phyloP scores from a whole-genome alignment of 345 rosid species.

The Melaleuca alternifolia region DNA sequence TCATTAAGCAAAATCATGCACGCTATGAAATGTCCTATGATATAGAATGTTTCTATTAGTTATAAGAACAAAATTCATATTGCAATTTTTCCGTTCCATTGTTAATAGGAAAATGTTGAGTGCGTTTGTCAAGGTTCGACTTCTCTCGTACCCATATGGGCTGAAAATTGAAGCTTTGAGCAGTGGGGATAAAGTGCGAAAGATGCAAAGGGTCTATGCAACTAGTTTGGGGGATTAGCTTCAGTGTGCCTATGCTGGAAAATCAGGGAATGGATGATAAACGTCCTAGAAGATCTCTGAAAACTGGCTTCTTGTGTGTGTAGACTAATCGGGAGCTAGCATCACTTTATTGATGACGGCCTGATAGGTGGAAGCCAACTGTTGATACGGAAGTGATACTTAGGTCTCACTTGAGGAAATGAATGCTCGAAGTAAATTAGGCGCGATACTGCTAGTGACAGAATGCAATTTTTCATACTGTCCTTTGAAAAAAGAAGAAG shows the following conservation, averaged over 20 bases:
- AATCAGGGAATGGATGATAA: fast-evolving
- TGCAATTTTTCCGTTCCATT: not conserved
- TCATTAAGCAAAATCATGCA: not conserved
- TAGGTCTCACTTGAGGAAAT: not conserved
- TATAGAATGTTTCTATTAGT: not conserved
- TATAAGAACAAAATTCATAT: not conserved
- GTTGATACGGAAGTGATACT: not conserved
- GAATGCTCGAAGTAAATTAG: not conserved
- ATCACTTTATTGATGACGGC: fast-evolving
- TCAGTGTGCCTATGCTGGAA: fast-evolving
- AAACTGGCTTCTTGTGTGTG: not conserved
- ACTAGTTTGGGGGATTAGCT: fast-evolving
- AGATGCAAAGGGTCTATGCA: not conserved
- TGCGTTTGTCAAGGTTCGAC: not conserved
- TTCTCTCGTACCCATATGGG: fast-evolving
- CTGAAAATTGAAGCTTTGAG: not conserved
- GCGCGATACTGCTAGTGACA: not conserved
- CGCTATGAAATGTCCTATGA: not conserved
- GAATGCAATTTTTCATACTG: not conserved
- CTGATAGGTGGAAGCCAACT: not conserved
- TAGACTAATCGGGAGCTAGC: fast-evolving
- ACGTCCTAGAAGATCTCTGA: not conserved
- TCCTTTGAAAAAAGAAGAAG: not conserved
- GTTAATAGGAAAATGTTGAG: not conserved
- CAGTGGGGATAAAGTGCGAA: not conserved